A percentile compares a stretch with the other conserved stretches of the same genome.
These are phyloP conservation scores for Yamadazyma paraphyllophila DNA, from an alignment of 805 yeast genomes.

Conservation along the genomic window DNA sequence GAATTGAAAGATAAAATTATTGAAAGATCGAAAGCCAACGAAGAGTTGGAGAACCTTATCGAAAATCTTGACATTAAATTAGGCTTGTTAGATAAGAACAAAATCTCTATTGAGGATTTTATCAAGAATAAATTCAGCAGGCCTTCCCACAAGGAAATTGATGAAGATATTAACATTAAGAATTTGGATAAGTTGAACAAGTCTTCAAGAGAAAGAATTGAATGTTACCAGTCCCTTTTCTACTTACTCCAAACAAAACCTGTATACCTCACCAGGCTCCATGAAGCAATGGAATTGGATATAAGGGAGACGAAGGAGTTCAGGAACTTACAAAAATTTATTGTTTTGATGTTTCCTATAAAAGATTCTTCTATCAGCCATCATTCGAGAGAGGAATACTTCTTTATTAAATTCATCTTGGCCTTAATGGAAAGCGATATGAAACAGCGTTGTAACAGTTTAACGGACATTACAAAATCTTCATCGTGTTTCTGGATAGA, in stretches of 20 bases:
- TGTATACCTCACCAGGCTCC: conserved; percentile 59
- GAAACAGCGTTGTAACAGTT: conserved; percentile 20
- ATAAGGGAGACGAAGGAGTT: conserved; percentile 22
- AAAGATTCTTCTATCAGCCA: conserved; percentile 25
- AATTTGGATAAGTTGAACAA: conserved; percentile 34
- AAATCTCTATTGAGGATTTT: conserved; percentile 74
- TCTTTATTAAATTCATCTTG: conserved; percentile 58
- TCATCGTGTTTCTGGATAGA: conserved; percentile 45
- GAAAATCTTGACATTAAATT: conserved; percentile 77
- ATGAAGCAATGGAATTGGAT: conserved; percentile 30
- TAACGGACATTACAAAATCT: conserved; percentile 40
- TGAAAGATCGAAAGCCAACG: conserved; percentile 67
- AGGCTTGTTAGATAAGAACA: conserved; percentile 73
- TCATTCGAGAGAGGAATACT: conserved; percentile 68
- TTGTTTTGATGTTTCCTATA: conserved; percentile 31
- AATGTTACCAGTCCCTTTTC: conserved; percentile 72
- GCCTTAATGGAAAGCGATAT: conserved; percentile 44
- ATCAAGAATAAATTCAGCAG: conserved; percentile 37
- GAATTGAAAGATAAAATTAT: conserved; percentile 65
- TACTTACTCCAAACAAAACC: conserved; percentile 85
- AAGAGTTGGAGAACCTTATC: conserved; percentile 67
- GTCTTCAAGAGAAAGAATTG: conserved; percentile 51
- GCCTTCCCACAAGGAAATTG: conserved; percentile 15
- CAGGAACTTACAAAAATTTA: conserved; percentile 22
- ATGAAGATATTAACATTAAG: conserved; percentile 18